phyloP scores from a whole-genome alignment of 805 yeast species.

The Suhomyces kilbournensis region DNA sequence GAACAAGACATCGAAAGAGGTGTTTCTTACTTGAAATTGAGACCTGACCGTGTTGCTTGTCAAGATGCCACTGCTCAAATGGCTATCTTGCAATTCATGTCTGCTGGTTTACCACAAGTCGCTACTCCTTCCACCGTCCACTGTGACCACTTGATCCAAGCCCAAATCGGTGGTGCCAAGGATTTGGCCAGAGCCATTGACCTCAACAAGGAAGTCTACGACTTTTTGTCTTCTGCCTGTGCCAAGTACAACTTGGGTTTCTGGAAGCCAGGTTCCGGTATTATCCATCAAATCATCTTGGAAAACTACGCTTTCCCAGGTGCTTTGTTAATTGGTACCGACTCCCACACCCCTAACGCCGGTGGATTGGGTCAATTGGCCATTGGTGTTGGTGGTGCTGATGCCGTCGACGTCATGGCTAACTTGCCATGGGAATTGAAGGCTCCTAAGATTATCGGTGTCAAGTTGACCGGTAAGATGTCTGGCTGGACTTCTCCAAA shows the following conservation, averaged over 20 bases:
- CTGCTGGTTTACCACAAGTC: slow-evolving; percentile 86
- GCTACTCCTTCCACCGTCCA: slow-evolving; percentile 96
- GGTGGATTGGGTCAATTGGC: slow-evolving; percentile 98
- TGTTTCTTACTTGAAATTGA: slow-evolving; percentile 82
- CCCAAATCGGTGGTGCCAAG: slow-evolving; percentile 83
- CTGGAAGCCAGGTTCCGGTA: slow-evolving; percentile 99
- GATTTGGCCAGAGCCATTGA: slow-evolving; percentile 86
- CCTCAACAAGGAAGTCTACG: slow-evolving; percentile 89
- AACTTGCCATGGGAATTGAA: slow-evolving; percentile 98
- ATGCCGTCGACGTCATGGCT: slow-evolving; percentile 96
- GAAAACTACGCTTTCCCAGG: slow-evolving; percentile 99
- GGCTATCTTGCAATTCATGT: slow-evolving; percentile 96
- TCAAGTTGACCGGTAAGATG: slow-evolving; percentile 83
- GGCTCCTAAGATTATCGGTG: slow-evolving; percentile 95
- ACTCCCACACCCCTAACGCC: slow-evolving; percentile 96
- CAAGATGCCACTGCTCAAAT: slow-evolving; percentile 99
- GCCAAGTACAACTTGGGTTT: slow-evolving; percentile 95
- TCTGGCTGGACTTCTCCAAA: slow-evolving; percentile 97
- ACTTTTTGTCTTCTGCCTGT: slow-evolving; percentile 84
- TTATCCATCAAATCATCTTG: slow-evolving; percentile 92
- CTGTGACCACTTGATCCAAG: slow-evolving; percentile 97
- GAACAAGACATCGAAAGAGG: slow-evolving; percentile 85
- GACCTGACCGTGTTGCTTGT: slow-evolving; percentile 98
- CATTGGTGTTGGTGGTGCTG: slow-evolving; percentile 99
- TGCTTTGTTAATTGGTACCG: slow-evolving; percentile 93